Evolutionary conservation across 2,329 filamentous ascomycete genomes (phyloP).

Genomic region (Fusarium pseudoanthophilum): DNA sequence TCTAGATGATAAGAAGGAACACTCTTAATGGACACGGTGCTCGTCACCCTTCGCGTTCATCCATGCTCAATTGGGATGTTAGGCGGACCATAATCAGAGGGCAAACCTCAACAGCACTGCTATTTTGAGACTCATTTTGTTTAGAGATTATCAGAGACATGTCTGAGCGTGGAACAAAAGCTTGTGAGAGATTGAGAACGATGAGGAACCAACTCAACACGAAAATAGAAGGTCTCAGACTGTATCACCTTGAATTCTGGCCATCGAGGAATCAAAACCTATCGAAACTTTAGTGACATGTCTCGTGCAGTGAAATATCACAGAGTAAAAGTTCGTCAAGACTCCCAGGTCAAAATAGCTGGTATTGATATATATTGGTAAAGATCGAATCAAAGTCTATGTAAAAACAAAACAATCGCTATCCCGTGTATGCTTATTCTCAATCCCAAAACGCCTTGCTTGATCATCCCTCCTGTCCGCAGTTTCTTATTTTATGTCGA

Average conservation of each 20-base stretch:
- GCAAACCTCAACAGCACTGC: neutral
- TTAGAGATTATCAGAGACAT: neutral
- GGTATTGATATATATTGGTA: neutral
- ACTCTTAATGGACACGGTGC: neutral
- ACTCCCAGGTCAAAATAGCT: neutral
- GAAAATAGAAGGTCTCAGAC: neutral
- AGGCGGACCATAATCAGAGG: neutral
- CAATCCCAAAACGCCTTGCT: slow-evolving; percentile 19
- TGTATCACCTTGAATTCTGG: neutral
- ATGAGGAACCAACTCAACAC: neutral
- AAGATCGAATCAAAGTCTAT: slow-evolving; percentile 12
- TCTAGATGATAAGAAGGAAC: rapidly evolving
- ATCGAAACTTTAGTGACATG: neutral
- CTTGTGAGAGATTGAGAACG: neutral
- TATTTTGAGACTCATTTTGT: neutral
- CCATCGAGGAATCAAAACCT: neutral
- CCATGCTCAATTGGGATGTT: neutral
- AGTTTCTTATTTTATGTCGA: neutral
- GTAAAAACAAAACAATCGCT: slow-evolving; percentile 1
- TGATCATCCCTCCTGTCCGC: neutral
- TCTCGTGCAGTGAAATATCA: neutral
- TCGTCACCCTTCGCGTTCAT: too few species aligned
- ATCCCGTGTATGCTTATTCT: neutral
- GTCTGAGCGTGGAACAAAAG: neutral
- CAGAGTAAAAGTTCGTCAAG: neutral